A percentile compares a stretch with the other conserved stretches of the same genome.
Evolutionary conservation across 108 stramenopile species (phyloP).

Genomic region (Bacterosira constricta): DNA sequence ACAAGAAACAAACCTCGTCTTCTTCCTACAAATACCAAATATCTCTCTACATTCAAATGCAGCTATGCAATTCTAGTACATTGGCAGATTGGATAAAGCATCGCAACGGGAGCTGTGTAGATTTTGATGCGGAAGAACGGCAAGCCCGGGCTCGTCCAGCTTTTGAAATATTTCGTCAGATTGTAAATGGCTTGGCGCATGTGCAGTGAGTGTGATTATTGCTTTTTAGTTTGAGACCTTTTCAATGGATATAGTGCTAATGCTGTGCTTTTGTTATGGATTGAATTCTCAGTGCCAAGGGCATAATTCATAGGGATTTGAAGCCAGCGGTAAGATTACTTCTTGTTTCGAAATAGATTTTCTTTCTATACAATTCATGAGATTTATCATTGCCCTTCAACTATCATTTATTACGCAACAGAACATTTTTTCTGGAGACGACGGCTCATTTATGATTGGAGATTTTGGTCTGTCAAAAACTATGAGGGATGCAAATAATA

Average conservation of each 20-base stretch:
- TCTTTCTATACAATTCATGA: neutral
- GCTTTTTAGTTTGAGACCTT: neutral
- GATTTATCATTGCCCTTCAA: neutral
- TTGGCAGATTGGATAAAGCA: slow-evolving; percentile 88
- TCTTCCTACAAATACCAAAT: slow-evolving; percentile 77
- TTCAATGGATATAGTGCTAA: slow-evolving; percentile 2
- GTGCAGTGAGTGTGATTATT: slow-evolving; percentile 49
- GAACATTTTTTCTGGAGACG: slow-evolving; percentile 75
- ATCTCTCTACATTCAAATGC: slow-evolving; percentile 93
- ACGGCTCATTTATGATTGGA: slow-evolving; percentile 88
- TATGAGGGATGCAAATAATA: slow-evolving; percentile 41
- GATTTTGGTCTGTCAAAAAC: slow-evolving; percentile 90
- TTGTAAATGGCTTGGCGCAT: slow-evolving; percentile 74
- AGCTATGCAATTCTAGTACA: slow-evolving; percentile 82
- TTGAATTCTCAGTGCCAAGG: slow-evolving; percentile 40
- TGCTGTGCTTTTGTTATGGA: no score
- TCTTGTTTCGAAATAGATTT: neutral
- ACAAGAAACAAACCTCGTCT: neutral
- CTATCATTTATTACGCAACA: neutral
- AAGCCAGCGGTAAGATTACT: slow-evolving; percentile 67
- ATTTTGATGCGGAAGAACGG: slow-evolving; percentile 40
- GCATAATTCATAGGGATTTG: slow-evolving; percentile 87
- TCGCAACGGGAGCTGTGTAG: slow-evolving; percentile 56
- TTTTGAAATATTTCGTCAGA: slow-evolving; percentile 69
- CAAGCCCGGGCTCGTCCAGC: slow-evolving; percentile 53